These are phyloP conservation scores for Pseudozyma sp. DNA, from an alignment of 1,284 basidiomycete genomes.

Conservation along the genomic window DNA sequence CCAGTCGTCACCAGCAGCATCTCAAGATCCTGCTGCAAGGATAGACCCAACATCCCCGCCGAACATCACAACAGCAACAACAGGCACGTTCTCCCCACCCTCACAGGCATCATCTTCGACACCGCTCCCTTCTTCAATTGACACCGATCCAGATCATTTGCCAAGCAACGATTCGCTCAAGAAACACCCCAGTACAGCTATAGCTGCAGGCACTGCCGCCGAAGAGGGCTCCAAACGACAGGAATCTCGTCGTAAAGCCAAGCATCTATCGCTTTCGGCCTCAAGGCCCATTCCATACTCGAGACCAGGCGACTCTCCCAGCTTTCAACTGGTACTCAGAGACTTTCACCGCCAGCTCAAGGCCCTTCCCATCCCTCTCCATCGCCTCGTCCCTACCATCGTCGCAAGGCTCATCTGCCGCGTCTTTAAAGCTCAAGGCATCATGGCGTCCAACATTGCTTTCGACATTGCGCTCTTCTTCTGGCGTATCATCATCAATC, in stretches of 20 bases:
- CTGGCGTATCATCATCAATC: constrained; percentile 84
- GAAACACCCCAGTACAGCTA: constrained; percentile 26
- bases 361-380: constrained; percentile 60
- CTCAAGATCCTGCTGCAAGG: constrained; percentile 25
- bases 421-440: constrained; percentile 50
- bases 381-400: constrained; percentile 55
- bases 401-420: constrained; percentile 55
- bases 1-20: constrained; percentile 21
- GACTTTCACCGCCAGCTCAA: constrained; percentile 58
- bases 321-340: constrained; percentile 41
- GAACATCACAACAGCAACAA: not conserved
- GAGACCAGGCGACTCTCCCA: constrained; percentile 40
- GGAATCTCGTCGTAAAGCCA: constrained; percentile 44
- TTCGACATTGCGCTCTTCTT: constrained; percentile 69
- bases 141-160: constrained; percentile 27
- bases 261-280: constrained; percentile 35
- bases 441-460: constrained; percentile 66
- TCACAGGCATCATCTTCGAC: constrained; percentile 1
- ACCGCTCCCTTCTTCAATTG: constrained; percentile 18
- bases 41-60: no score
- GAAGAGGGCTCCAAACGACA: constrained; percentile 36
- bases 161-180: constrained; percentile 37
- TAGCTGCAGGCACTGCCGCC: constrained; percentile 38
- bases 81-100: constrained; percentile 10
- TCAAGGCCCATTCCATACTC: constrained; percentile 34